Evolutionary conservation across 208 protist genomes (phyloP), one percentile per base, ranked within the genome.

Genomic region (Porcisia deanei): DNA sequence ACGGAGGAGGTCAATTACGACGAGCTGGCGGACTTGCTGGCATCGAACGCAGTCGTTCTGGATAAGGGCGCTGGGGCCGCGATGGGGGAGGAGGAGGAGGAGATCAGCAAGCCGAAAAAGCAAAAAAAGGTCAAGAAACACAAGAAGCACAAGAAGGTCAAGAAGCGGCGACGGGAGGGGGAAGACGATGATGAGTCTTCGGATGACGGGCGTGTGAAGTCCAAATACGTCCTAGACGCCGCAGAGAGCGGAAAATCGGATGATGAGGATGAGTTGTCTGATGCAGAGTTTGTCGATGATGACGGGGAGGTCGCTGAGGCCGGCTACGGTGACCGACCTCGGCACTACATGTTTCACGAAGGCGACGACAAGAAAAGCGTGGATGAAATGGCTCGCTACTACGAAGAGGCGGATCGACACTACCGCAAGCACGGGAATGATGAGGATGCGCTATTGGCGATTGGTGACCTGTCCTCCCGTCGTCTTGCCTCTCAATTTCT

Each of bases 401-500:
- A 92, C 82, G 92, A 97, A 76, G 89, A 95, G 79, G 85, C 84
- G 25, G 75, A 72, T 47, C 78, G 82, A 25, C 65, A 80, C 53
- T 69, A 75, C 52, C 65, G 64, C 63, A 71, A 10, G 57, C 71
- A 76, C 45, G 61, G 80, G 8, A 59, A 75, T 53, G 43, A 64
- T 61, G 76, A 69, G 34, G 80, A 82, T 34, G 73, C 70, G 3
- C 49, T 81, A 55, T 60, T 85, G 14, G 74, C 83, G 20, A 72
- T n/a, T 12, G 71, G 85, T 34, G 82, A 91, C 37, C n/a, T 87
- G 55, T 94, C 92, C 1, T 95, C 91, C 37, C 81, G 86, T 55
- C 89, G 91, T 6, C 94, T 91, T 69, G 80, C 88, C n/a, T 88
- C 93, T 0, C 84, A 89, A 69, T 84, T 93, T 66, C 82, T 97